A percentile compares a stretch with the other conserved stretches of the same genome.
Evolutionary conservation across 2,329 filamentous ascomycete species (phyloP).

Genomic region (Phialophora expanda): DNA sequence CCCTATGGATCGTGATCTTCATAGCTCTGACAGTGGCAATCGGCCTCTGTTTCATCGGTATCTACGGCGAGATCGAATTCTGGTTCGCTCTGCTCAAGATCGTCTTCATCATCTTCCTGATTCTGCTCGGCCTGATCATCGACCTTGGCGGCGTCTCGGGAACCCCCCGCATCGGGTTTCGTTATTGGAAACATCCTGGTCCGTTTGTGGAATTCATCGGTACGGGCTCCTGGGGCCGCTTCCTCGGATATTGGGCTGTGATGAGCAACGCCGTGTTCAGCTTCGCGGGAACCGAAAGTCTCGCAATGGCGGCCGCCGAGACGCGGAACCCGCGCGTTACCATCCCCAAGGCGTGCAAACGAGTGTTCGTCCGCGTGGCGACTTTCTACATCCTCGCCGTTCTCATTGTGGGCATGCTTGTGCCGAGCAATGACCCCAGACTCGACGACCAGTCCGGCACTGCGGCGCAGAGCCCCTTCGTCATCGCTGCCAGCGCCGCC

Average conservation of each 20-base stretch:
- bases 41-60: constrained; percentile 46
- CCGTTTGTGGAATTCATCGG: constrained; percentile 71
- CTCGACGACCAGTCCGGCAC: constrained; percentile 45
- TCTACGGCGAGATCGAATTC: constrained; percentile 61
- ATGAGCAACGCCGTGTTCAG: constrained; percentile 50
- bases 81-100: constrained; percentile 62
- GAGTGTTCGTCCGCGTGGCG: constrained; percentile 49
- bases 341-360: constrained; percentile 50
- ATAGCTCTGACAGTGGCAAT: constrained; percentile 46
- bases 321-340: constrained; percentile 47
- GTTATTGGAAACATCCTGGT: constrained; percentile 71
- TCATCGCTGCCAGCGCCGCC: constrained; percentile 53
- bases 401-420: constrained; percentile 47
- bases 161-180: constrained; percentile 65
- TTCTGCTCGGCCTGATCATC: constrained; percentile 60
- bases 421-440: constrained; percentile 46
- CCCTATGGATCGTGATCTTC: constrained; percentile 50
- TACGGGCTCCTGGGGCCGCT: constrained; percentile 62
- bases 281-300: constrained; percentile 50
- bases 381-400: constrained; percentile 48
- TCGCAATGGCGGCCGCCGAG: constrained; percentile 51
- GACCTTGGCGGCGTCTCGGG: constrained; percentile 67
- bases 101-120: constrained; percentile 64
- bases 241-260: constrained; percentile 63
- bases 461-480: constrained; percentile 57